A percentile compares a stretch with the other conserved stretches of the same genome.
Evolutionary conservation across 768 basidiomycete species (phyloP).

Genomic region (Pisolithus albus): DNA sequence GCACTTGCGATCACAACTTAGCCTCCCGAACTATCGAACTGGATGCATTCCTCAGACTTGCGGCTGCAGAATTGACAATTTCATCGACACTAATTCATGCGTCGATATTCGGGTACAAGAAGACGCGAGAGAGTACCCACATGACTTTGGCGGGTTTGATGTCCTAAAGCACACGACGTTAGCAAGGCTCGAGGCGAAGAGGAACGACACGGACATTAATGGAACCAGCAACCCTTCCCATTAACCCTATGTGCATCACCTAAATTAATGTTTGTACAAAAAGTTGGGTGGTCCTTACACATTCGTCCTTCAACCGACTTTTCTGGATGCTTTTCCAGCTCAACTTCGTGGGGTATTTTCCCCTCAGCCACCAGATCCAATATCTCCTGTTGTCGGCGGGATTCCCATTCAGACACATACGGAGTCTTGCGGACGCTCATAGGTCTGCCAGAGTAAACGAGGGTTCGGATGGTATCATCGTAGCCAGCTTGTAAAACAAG

Average conservation of each 20-base stretch:
- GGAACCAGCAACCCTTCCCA: conserved; percentile 72
- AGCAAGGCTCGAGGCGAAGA: background rate
- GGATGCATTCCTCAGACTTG: conserved; percentile 43
- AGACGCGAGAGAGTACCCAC: conserved; percentile 34
- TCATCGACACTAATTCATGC: conserved; percentile 60
- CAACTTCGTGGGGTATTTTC: conserved; percentile 68
- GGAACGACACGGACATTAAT: conserved; percentile 42
- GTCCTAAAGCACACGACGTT: conserved; percentile 36
- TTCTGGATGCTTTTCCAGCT: conserved; percentile 63
- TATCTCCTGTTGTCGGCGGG: conserved; percentile 53
- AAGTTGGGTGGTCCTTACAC: conserved; percentile 38
- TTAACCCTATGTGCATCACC: conserved; percentile 46
- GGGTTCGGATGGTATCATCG: conserved; percentile 64
- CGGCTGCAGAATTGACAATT: conserved; percentile 63
- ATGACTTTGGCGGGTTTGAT: conserved; percentile 83
- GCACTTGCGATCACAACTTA: conserved; percentile 35
- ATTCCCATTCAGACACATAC: conserved; percentile 76
- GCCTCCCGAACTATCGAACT: conserved; percentile 37
- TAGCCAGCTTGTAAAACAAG: conserved; percentile 62
- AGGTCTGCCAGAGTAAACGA: conserved; percentile 74
- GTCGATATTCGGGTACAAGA: conserved; percentile 7
- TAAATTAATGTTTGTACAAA: background rate
- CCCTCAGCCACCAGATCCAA: conserved; percentile 52
- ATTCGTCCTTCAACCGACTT: conserved; percentile 49
- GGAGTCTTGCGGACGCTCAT: conserved; percentile 76